Conservation (phyloP, 148 eudicot genomes). For the Hydrangea macrophylla region DNA sequence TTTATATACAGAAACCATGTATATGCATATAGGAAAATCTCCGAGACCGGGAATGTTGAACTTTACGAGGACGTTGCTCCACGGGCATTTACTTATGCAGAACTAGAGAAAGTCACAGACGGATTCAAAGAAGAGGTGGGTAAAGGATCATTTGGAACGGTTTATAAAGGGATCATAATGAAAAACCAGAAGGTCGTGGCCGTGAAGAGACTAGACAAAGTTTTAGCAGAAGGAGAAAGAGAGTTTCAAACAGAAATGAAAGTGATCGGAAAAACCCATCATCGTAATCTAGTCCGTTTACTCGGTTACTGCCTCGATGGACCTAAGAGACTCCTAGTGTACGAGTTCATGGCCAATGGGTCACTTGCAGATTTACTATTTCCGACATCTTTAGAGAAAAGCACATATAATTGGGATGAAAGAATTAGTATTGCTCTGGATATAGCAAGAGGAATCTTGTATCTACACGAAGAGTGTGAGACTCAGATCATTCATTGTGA, state of each 20-base stretch:
- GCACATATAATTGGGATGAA: background rate
- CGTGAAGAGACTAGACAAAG: constrained; percentile 12
- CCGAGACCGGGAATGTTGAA: background rate
- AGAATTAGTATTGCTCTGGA: background rate
- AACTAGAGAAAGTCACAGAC: constrained; percentile 7
- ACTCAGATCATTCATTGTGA: constrained; percentile 16
- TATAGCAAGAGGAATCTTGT: constrained; percentile 9
- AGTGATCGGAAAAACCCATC: constrained; percentile 12
- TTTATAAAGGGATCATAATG: background rate
- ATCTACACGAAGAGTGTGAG: constrained; percentile 18
- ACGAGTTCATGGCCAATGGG: constrained; percentile 11
- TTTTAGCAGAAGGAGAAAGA: background rate
- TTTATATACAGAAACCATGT: background rate
- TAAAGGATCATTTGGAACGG: constrained; percentile 4
- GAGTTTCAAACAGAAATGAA: constrained; percentile 11
- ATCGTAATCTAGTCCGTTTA: constrained; percentile 8
- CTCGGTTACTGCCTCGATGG: constrained; percentile 13
- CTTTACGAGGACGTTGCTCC: constrained; percentile 7
- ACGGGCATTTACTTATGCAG: background rate
- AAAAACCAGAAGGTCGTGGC: constrained; percentile 4
- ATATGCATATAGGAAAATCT: constrained; percentile 4
- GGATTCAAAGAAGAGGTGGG: constrained; percentile 13
- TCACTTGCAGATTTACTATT: constrained; percentile 11
- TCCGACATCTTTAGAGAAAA: background rate
- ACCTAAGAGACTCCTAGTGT: constrained; percentile 7